Evolutionary conservation across 805 yeast species (phyloP), one percentile per base, ranked within the genome.

Genomic region (Diddensiella caesifluorescens): DNA sequence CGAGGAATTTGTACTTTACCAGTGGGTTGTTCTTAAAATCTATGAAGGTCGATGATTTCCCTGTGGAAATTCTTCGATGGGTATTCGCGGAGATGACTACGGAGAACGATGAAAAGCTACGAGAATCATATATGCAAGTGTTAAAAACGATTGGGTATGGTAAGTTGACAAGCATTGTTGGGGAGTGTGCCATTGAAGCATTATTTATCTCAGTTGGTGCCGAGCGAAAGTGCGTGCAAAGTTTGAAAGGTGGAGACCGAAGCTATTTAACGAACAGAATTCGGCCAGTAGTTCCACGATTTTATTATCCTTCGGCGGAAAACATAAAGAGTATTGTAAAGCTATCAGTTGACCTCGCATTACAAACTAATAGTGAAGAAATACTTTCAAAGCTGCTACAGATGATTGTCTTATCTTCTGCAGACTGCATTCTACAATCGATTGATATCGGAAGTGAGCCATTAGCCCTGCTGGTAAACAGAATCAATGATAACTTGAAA

Each of bases 31-130:
- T 29, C 6, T 7, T 29, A 7, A 29, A 29, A 19, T 6, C 6
- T 7, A 29, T 29, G 32, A 29, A 13, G 32, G 6, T n/a, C 6
- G 32, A 29, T 7, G 19, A 13, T 7, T 29, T 29, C 19, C 32
- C 32, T 7, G 32, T 13, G 7, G 32, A 29, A 29, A n/a, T 13
- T 13, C 12, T 29, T 13, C 32, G 32, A 19, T 29, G 32, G 32
- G 19, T 29, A 6, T 19, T 29, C 7, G 16, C 19, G 7, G 19
- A 29, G 16, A 7, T 29, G 16, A 13, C 15, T 6, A 13, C 15
- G 16, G 32, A 29, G 32, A 7, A 29, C 19, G 12, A 13, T 7
- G 15, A 7, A 7, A 29, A 7, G 16, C 16, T 29, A 29, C 16
- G 16, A 13, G 7, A 7, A 6, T 13, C 7, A 7, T 7, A 7